Conservation (phyloP, 768 basidiomycete genomes). For the Pulveroboletus sp. region DNA sequence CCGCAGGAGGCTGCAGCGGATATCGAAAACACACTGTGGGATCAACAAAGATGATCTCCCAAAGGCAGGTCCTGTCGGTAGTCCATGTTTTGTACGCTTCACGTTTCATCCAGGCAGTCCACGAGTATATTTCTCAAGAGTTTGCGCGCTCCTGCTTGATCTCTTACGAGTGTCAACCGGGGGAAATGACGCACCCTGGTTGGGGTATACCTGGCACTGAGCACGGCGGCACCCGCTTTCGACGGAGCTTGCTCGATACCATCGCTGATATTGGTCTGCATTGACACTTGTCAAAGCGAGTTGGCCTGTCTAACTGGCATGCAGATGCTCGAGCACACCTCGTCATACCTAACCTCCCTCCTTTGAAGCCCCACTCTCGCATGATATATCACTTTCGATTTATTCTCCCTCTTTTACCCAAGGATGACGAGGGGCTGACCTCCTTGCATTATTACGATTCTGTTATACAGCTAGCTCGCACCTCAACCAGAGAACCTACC, state of each 20-base stretch:
- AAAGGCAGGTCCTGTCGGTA: slow-evolving; percentile 37
- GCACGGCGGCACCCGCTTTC: slow-evolving; percentile 58
- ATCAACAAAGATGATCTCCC: slow-evolving; percentile 56
- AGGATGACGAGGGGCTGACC: slow-evolving; percentile 61
- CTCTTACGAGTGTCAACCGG: slow-evolving; percentile 66
- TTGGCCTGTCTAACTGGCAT: slow-evolving; percentile 4
- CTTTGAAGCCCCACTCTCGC: slow-evolving; percentile 64
- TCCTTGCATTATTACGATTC: slow-evolving; percentile 74
- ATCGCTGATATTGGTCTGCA: slow-evolving; percentile 61
- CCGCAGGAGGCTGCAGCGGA: slow-evolving; percentile 56
- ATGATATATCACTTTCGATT: slow-evolving; percentile 81
- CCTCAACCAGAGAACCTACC: slow-evolving; percentile 52
- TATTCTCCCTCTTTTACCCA: slow-evolving; percentile 56
- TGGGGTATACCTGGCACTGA: slow-evolving; percentile 72
- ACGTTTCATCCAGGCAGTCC: slow-evolving; percentile 45
- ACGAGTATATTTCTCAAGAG: slow-evolving; percentile 66
- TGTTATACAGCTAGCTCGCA: slow-evolving; percentile 66
- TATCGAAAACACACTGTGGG: slow-evolving; percentile 56
- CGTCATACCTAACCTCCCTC: slow-evolving; percentile 69
- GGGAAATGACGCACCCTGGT: slow-evolving; percentile 60
- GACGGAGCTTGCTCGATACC: slow-evolving; percentile 65
- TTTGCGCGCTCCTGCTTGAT: slow-evolving; percentile 72
- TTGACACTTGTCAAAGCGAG: neutral
- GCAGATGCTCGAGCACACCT: slow-evolving; percentile 64
- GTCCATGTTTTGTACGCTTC: neutral